Conservation (phyloP, 352 stramenopile species). For the Phytophthora colocasiae region DNA sequence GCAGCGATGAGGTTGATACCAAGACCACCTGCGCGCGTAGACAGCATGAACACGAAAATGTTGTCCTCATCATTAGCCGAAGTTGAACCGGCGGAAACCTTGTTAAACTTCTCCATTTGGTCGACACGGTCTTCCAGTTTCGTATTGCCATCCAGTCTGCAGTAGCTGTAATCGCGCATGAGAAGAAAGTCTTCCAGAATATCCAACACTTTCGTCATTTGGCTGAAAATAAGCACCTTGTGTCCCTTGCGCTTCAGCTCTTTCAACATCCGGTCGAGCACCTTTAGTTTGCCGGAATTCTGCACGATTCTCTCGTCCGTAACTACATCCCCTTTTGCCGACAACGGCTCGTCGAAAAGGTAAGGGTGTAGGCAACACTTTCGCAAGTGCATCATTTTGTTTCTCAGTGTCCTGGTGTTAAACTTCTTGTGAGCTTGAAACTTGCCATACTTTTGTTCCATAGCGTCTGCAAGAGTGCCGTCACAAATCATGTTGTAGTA, state of each 20-base stretch:
- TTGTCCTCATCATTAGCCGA: slow-evolving; percentile 49
- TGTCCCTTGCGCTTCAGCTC: slow-evolving; percentile 96
- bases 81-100: slow-evolving; percentile 37
- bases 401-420: slow-evolving; percentile 65
- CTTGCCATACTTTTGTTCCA: slow-evolving; percentile 84
- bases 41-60: slow-evolving; percentile 87
- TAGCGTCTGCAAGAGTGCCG: slow-evolving; percentile 85
- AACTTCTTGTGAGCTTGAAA: slow-evolving; percentile 54
- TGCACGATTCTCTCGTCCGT: slow-evolving; percentile 93
- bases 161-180: slow-evolving; percentile 93
- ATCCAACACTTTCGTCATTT: slow-evolving; percentile 98
- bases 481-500: slow-evolving; percentile 96
- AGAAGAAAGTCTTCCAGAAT: slow-evolving; percentile 97
- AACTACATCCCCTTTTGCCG: slow-evolving; percentile 53
- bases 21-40: slow-evolving; percentile 94
- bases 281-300: slow-evolving; percentile 97
- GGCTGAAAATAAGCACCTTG: slow-evolving; percentile 98
- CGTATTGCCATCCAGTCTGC: slow-evolving; percentile 96
- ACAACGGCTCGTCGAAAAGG: slow-evolving; percentile 86
- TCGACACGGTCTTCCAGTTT: slow-evolving; percentile 93
- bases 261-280: slow-evolving; percentile 98
- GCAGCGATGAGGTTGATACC: slow-evolving; percentile 98
- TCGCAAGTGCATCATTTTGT: slow-evolving; percentile 82
- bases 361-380: slow-evolving; percentile 92
- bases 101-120: slow-evolving; percentile 98